Evolutionary conservation across 805 yeast species (phyloP).

Genomic region (Saturnispora ahearnii): DNA sequence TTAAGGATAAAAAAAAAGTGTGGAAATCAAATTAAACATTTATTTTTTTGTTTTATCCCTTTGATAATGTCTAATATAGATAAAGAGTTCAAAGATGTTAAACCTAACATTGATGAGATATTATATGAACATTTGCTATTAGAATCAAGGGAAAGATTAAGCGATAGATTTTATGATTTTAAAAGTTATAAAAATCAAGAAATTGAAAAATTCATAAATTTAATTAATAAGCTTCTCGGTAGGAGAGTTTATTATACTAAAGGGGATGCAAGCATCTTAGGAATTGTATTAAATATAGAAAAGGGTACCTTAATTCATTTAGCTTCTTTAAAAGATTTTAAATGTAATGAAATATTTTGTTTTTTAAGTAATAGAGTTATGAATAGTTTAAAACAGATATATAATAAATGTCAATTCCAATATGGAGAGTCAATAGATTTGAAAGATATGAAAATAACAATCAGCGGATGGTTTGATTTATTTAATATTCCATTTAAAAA

Average conservation of each 20-base stretch:
- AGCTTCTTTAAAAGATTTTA: constrained; percentile 2
- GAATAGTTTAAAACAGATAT: constrained; percentile 1
- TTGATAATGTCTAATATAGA: not conserved
- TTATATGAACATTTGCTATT: not conserved
- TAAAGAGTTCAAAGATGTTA: not conserved
- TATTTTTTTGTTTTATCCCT: not conserved
- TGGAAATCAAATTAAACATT: no score
- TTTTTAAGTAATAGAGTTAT: constrained; percentile 1
- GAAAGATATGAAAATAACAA: not conserved
- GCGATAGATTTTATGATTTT: not conserved
- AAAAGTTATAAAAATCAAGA: not conserved
- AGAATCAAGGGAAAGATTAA: not conserved
- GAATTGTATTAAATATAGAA: constrained; percentile 12
- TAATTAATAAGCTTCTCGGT: constrained; percentile 5
- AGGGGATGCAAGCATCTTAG: constrained; percentile 1
- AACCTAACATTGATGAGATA: not conserved
- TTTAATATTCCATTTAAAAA: not conserved
- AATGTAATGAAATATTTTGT: constrained; percentile 3
- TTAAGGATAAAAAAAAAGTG: no score
- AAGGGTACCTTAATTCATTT: constrained; percentile 11
- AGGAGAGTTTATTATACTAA: constrained; percentile 6
- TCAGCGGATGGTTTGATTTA: constrained; percentile 5
- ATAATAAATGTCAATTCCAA: constrained; percentile 2
- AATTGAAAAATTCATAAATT: not conserved
- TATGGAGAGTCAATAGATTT: not conserved